Conservation (phyloP, 108 stramenopile species). For the Parietichytrium sp. region DNA sequence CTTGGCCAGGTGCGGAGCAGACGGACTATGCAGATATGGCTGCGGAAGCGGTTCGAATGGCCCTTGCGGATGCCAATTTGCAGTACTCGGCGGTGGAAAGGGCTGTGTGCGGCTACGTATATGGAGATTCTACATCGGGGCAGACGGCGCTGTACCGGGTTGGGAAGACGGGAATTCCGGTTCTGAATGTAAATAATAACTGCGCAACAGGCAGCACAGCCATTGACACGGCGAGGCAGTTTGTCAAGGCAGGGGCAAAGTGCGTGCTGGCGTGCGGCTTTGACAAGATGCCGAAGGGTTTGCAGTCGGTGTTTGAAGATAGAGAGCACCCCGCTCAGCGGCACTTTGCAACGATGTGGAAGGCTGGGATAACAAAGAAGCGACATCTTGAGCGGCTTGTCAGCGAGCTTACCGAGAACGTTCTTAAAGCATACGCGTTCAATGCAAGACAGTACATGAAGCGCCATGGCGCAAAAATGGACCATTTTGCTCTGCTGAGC, state of each 20-base stretch:
- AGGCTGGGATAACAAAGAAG: not conserved
- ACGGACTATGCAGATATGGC: not conserved
- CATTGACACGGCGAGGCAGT: not conserved
- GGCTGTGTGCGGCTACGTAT: not conserved
- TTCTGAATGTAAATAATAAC: slow-evolving; percentile 9
- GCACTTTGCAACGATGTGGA: not conserved
- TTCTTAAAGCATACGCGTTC: too few relatives aligned
- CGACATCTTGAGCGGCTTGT: not conserved
- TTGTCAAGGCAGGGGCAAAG: not conserved
- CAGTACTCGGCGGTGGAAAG: not conserved
- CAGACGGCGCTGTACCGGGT: slow-evolving; percentile 2
- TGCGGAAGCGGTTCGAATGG: not conserved
- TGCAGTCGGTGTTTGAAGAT: not conserved
- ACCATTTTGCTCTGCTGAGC: slow-evolving; percentile 29
- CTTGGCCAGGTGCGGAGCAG: not conserved
- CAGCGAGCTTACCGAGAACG: not conserved
- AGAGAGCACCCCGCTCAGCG: not conserved
- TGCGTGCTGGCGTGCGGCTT: slow-evolving; percentile 8
- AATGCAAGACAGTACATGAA: too few relatives aligned
- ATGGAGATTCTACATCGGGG: not conserved
- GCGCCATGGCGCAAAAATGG: slow-evolving; percentile 2
- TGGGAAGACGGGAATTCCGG: not conserved
- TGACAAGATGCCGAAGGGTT: not conserved
- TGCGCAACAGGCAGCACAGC: slow-evolving; percentile 17
- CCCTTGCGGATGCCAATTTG: slow-evolving; percentile 3